Percentiles rank a stretch among this genome's conserved stretches.
These are phyloP conservation scores for Populus trichocarpa DNA, from an alignment of 441 rosid genomes.

Conservation along the genomic window DNA sequence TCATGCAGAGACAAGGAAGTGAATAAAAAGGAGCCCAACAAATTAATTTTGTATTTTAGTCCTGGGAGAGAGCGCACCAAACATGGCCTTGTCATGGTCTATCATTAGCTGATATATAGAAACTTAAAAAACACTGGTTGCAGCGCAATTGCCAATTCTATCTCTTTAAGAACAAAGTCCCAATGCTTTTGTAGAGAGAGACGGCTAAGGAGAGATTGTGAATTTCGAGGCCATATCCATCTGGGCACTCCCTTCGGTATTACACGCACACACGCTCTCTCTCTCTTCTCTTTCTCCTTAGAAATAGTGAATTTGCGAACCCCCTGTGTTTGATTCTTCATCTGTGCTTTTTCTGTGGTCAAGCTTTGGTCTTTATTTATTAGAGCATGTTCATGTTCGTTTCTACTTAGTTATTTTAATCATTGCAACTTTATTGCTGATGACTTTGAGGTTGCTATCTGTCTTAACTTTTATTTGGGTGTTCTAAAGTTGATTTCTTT, in stretches of 20 bases:
- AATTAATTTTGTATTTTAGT: conserved; percentile 26
- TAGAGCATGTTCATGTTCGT: not conserved
- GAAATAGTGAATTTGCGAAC: not conserved
- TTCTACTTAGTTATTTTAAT: not conserved
- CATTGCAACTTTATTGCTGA: not conserved
- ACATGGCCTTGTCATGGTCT: conserved; percentile 49
- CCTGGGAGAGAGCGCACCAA: conserved; percentile 45
- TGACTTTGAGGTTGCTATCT: not conserved
- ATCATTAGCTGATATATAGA: conserved; percentile 9
- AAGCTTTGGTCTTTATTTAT: not conserved
- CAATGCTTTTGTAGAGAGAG: not conserved
- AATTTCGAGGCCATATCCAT: conserved; percentile 39
- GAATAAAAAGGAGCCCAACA: not conserved
- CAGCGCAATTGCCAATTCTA: conserved; percentile 19
- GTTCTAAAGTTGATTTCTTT: not conserved
- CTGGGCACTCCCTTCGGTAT: conserved; percentile 43
- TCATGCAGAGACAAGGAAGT: not conserved
- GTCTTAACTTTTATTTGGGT: not conserved
- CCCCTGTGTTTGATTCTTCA: not conserved
- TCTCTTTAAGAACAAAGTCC: not conserved
- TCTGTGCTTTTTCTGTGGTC: not conserved
- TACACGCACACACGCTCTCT: not conserved
- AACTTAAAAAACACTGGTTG: conserved; percentile 4
- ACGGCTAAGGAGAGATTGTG: conserved; percentile 13
- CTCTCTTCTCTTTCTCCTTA: conserved; percentile 1